These are phyloP conservation scores for Penicillium coffeae DNA, from an alignment of 495 filamentous ascomycete species.

Conservation along the genomic window DNA sequence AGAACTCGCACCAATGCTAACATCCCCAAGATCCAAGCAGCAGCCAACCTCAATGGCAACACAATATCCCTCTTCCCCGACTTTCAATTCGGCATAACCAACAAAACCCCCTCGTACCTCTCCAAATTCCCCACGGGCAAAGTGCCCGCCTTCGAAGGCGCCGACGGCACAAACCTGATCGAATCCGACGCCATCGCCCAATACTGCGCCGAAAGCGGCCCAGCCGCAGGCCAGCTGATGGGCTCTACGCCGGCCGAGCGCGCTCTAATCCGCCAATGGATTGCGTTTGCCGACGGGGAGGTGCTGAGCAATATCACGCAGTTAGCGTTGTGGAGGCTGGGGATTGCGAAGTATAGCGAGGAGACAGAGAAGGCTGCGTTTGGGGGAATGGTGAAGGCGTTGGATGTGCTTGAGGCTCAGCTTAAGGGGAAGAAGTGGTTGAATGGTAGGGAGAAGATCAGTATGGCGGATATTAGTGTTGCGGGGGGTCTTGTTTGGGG, in stretches of 20 bases:
- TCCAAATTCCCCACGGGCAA: slow-evolving; percentile 62
- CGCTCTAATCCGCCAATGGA: slow-evolving; percentile 50
- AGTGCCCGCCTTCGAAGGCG: slow-evolving; percentile 52
- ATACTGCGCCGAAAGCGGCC: slow-evolving; percentile 52
- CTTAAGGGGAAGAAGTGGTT: slow-evolving; percentile 43
- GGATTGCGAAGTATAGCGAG: slow-evolving; percentile 30
- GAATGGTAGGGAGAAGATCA: slow-evolving; percentile 42
- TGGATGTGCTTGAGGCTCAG: slow-evolving; percentile 40
- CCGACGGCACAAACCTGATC: slow-evolving; percentile 47
- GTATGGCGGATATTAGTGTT: slow-evolving; percentile 52
- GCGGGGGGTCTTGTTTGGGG: slow-evolving; percentile 35
- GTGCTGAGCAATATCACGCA: slow-evolving; percentile 5
- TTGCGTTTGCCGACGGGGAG: slow-evolving; percentile 34
- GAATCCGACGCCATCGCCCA: slow-evolving; percentile 55
- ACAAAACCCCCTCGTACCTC: slow-evolving; percentile 48
- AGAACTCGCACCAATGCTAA: neutral
- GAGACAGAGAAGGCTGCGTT: slow-evolving; percentile 26
- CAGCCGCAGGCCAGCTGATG: slow-evolving; percentile 47
- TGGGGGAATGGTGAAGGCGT: slow-evolving; percentile 26
- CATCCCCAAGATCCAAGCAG: slow-evolving; percentile 40
- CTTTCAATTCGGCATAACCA: slow-evolving; percentile 45
- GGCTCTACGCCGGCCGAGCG: slow-evolving; percentile 44
- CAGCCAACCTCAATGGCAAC: slow-evolving; percentile 51
- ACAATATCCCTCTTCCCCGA: slow-evolving; percentile 33
- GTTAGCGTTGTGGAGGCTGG: slow-evolving; percentile 32